Percentiles rank a stretch among this genome's conserved stretches.
phyloP scores from a whole-genome alignment of 2,329 filamentous ascomycete genomes.

The Colletotrichum sidae region DNA sequence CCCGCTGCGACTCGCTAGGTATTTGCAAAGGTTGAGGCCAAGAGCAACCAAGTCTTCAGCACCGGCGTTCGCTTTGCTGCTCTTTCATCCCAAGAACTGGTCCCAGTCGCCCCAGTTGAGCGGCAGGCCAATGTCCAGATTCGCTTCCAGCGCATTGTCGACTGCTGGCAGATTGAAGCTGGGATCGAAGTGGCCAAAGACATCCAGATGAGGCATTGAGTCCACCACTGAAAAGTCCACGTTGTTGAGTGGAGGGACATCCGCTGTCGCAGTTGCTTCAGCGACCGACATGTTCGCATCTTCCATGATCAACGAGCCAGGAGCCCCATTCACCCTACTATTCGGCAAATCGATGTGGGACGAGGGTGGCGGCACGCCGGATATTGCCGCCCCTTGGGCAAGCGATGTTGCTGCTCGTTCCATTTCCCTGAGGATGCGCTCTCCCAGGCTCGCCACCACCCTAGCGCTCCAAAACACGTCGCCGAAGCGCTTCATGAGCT shows the following conservation, averaged over 20 bases:
- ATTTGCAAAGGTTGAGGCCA: too few species aligned
- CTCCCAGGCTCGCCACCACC: slow-evolving; percentile 66
- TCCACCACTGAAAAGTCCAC: slow-evolving; percentile 57
- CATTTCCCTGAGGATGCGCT: slow-evolving; percentile 67
- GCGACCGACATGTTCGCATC: slow-evolving; percentile 17
- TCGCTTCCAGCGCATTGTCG: slow-evolving; percentile 65
- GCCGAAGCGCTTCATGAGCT: slow-evolving; percentile 63
- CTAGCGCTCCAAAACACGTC: slow-evolving; percentile 69
- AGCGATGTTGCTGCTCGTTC: slow-evolving; percentile 63
- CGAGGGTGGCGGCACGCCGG: slow-evolving; percentile 2
- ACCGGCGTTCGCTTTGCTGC: too few species aligned
- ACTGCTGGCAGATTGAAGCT: slow-evolving; percentile 65
- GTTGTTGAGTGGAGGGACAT: slow-evolving; percentile 40
- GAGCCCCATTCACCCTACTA: slow-evolving; percentile 2
- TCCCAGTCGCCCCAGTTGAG: slow-evolving; percentile 63
- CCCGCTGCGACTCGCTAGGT: too few species aligned
- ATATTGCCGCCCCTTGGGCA: slow-evolving; percentile 22
- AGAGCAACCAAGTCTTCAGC: too few species aligned
- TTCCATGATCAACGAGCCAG: slow-evolving; percentile 26
- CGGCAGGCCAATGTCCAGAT: slow-evolving; percentile 64
- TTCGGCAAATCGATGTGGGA: slow-evolving; percentile 20
- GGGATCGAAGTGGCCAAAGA: slow-evolving; percentile 67
- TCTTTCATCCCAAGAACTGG: slow-evolving; percentile 44
- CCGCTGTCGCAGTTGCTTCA: slow-evolving; percentile 21
- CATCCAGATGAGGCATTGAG: slow-evolving; percentile 60